Evolutionary conservation across 345 rosid genomes (phyloP), one percentile per base, ranked within the genome.

Genomic region (Gynandropsis gynandra): DNA sequence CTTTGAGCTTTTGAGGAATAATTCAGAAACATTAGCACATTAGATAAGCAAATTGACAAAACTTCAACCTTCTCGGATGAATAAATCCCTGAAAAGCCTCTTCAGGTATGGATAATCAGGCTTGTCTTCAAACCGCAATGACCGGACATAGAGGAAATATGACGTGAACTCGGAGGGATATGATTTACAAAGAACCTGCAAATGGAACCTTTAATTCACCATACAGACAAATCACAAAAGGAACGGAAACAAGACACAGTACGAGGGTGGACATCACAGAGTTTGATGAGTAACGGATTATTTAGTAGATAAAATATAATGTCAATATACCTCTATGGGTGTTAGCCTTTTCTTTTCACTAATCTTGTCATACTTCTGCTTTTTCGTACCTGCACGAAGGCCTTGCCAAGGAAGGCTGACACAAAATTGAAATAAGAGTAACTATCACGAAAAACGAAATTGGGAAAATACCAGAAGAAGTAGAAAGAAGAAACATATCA

Each of bases 391-490:
- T 46, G 89, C 98, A 62, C 80, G 87, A 65, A 92, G 56, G 42
- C 96, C 95, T 69, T 92, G 98, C 93, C 98, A 92, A 14, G 96
- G 98, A 66, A 92, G 89, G 67, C 98, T 92, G 76, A 45, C 39
- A 47, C 38, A 59, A 38, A 47, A 16, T 37, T 35, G 33, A 47
- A 14, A 27, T 11, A 57, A 49, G 36, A 16, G 37, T 47, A 65
- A 31, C 48, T 9, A 15, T 44, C 10, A 51, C 38, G 32, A 44
- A 19, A 44, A 19, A 9, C 1, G 40, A 36, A 9, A 11, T 8
- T n/a, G 10, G 20, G 16, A 47, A 40, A 49, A 19, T 8, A 8
- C 24, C 16, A 7, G 27, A 8, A 29, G 18, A 16, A 45, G 44
- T 2, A 1, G 1, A 43, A 5, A 59, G 24, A 37, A 35, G 42